Percentiles rank a stretch among this genome's conserved stretches.
phyloP scores from a whole-genome alignment of 306 rosid genomes.

The Cyclanthera cordifolia region DNA sequence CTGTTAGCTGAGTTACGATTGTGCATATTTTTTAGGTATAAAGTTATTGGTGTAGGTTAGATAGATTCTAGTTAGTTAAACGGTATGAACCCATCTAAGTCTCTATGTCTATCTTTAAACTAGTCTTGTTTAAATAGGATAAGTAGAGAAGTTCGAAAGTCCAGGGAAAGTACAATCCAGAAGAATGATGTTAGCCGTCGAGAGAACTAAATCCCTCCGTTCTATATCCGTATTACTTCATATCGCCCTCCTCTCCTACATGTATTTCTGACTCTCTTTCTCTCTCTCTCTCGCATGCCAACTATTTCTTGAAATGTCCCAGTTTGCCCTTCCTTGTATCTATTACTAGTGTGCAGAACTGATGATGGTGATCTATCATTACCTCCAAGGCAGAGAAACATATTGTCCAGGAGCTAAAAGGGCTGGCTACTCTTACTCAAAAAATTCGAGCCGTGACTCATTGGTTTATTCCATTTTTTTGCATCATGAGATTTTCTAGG shows the following conservation, averaged over 20 bases:
- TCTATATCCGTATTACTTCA: background rate
- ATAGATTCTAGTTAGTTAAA: background rate
- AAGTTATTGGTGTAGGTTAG: background rate
- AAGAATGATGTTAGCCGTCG: background rate
- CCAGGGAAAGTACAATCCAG: background rate
- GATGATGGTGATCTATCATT: background rate
- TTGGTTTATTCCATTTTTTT: background rate
- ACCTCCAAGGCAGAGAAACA: background rate
- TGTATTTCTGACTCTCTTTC: background rate
- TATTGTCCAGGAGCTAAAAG: background rate
- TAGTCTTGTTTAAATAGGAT: background rate
- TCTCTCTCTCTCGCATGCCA: background rate
- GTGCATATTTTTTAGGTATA: background rate
- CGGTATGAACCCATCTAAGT: background rate
- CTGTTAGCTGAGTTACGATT: background rate
- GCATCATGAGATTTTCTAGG: background rate
- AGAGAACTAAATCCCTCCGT: background rate
- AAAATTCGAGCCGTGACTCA: background rate
- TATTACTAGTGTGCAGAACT: background rate
- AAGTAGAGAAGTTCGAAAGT: background rate
- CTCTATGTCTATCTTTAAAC: background rate
- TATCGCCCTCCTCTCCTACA: background rate
- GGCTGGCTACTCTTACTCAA: background rate
- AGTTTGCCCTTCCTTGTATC: background rate
- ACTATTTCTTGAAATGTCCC: background rate